Percentiles rank a stretch among this genome's conserved stretches.
Conservation (phyloP, 305 asterid species). For the Fraxinus ornus region DNA sequence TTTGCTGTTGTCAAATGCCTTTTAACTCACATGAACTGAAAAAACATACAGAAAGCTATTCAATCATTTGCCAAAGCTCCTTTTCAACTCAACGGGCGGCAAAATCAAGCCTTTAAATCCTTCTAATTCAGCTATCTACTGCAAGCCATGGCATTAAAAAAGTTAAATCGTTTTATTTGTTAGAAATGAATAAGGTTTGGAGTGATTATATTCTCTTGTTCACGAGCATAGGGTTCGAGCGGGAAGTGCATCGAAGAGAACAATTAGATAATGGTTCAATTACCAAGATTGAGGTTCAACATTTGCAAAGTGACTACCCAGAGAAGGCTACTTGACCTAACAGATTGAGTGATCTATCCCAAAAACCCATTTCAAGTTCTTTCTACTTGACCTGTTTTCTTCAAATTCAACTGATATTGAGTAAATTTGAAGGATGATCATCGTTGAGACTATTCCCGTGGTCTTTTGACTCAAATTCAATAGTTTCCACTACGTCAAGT, state of each 20-base stretch:
- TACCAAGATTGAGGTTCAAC: neutral
- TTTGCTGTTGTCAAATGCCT: neutral
- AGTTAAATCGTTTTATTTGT: neutral
- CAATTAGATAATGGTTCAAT: neutral
- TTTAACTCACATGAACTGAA: neutral
- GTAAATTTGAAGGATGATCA: neutral
- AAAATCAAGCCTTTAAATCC: neutral
- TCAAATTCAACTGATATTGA: neutral
- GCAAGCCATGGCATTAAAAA: neutral
- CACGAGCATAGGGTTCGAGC: neutral
- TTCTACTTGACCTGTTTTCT: neutral
- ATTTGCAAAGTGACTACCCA: neutral
- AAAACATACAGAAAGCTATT: neutral
- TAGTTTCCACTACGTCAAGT: neutral
- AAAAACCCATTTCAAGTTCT: neutral
- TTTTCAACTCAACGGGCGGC: neutral
- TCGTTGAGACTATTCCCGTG: neutral
- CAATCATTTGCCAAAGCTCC: neutral
- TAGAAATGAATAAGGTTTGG: neutral
- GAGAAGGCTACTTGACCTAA: neutral
- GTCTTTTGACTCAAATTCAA: neutral
- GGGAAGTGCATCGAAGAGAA: neutral
- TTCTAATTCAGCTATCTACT: neutral
- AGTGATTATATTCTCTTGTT: neutral
- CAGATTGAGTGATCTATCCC: neutral